Evolutionary conservation across 306 rosid species (phyloP).

Genomic region (Senna tora): DNA sequence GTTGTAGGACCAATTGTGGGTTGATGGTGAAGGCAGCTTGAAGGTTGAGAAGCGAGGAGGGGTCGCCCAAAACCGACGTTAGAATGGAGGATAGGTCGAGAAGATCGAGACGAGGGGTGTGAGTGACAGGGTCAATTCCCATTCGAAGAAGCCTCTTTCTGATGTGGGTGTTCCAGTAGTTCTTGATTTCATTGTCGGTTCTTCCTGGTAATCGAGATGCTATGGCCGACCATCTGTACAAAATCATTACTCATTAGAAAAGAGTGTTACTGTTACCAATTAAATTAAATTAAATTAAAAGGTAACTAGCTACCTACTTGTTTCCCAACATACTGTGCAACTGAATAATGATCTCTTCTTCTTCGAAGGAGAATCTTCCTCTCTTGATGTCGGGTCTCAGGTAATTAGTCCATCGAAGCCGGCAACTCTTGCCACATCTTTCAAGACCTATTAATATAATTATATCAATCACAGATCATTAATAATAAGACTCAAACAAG

Average conservation of each 20-base stretch:
- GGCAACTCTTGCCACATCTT: constrained; percentile 91
- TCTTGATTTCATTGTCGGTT: constrained; percentile 86
- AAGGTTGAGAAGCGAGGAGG: constrained; percentile 52
- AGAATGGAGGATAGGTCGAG: constrained; percentile 66
- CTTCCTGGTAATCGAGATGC: constrained; percentile 85
- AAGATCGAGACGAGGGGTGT: constrained; percentile 71
- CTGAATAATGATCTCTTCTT: constrained; percentile 81
- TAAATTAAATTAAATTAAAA: no score
- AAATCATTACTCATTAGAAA: no score
- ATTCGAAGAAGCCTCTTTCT: constrained; percentile 68
- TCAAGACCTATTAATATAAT: constrained; percentile 72
- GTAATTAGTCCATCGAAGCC: constrained; percentile 90
- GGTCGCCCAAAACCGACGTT: constrained; percentile 49
- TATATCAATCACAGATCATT: not conserved
- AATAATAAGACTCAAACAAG: not conserved
- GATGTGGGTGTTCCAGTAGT: constrained; percentile 86
- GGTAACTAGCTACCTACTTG: no score
- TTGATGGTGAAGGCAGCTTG: constrained; percentile 25
- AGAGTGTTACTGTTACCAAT: no score
- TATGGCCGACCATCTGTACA: constrained; percentile 88
- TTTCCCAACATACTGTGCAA: constrained; percentile 78
- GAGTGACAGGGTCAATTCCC: constrained; percentile 87
- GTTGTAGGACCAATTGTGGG: constrained; percentile 38
- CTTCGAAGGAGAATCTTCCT: constrained; percentile 87
- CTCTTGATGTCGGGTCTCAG: constrained; percentile 84